Percentiles rank a stretch among this genome's conserved stretches.
Conservation (phyloP, 805 yeast species). For the Hemisphaericaspora nanyangensis region DNA sequence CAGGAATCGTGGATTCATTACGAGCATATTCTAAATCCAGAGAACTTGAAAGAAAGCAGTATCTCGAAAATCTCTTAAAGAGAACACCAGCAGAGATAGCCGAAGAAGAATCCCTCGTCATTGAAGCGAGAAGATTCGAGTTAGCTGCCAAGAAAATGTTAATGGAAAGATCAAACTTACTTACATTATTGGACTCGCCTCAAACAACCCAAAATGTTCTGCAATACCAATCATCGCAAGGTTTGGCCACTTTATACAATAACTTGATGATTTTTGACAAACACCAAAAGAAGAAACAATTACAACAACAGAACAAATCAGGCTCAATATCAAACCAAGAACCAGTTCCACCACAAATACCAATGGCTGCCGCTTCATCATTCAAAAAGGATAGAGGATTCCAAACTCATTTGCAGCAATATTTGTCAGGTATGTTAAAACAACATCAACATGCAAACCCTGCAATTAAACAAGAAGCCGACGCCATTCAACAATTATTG, state of each 20-base stretch:
- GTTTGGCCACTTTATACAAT: constrained; percentile 80
- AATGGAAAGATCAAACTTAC: constrained; percentile 71
- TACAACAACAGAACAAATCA: constrained; percentile 28
- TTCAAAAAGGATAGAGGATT: constrained; percentile 37
- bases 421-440: constrained; percentile 32
- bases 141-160: constrained; percentile 87
- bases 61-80: constrained; percentile 68
- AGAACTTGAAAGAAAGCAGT: constrained; percentile 77
- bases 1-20: constrained; percentile 54
- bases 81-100: constrained; percentile 96
- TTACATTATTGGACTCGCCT: constrained; percentile 83
- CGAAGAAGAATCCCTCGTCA: constrained; percentile 90
- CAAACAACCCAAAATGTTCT: constrained; percentile 69
- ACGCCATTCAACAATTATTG: constrained; percentile 40
- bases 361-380: constrained; percentile 53
- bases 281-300: constrained; percentile 50
- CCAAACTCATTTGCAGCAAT: constrained; percentile 45
- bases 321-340: constrained; percentile 20
- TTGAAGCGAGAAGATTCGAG: constrained; percentile 90
- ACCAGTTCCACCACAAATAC: constrained; percentile 59
- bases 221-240: constrained; percentile 81
- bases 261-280: constrained; percentile 71
- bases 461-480: constrained; percentile 31
- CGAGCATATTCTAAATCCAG: constrained; percentile 60
- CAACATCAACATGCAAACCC: constrained; percentile 25